These are phyloP conservation scores for Colletotrichum sp. DNA, from an alignment of 2,329 filamentous ascomycete species.

Conservation along the genomic window DNA sequence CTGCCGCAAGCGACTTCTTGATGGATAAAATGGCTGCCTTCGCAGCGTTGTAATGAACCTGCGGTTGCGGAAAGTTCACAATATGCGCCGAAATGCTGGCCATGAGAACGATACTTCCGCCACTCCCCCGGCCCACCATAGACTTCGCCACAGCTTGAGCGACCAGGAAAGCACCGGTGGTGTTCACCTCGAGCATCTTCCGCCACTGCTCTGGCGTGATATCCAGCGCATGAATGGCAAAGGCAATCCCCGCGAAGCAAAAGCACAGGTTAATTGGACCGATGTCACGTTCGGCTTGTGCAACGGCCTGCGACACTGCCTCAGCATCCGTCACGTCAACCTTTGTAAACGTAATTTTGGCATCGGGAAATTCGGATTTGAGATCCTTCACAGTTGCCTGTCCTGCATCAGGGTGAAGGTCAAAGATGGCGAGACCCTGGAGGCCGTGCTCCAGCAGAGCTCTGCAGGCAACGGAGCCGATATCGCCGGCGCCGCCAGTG, in stretches of 20 bases:
- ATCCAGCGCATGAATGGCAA: not conserved
- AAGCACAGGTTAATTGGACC: not conserved
- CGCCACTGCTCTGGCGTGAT: not conserved
- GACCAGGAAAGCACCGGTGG: not conserved
- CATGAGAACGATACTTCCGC: not conserved
- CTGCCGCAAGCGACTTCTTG: not conserved
- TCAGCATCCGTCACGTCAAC: not conserved
- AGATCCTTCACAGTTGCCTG: slow-evolving; percentile 43
- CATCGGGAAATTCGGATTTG: not conserved
- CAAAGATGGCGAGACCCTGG: slow-evolving; percentile 34
- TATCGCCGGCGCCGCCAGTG: slow-evolving; percentile 34
- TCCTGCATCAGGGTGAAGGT: slow-evolving; percentile 8
- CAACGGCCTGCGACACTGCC: not conserved
- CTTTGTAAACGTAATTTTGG: not conserved
- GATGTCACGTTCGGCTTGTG: not conserved
- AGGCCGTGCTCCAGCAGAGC: slow-evolving; percentile 36
- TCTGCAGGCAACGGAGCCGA: slow-evolving; percentile 30
- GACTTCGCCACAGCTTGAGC: not conserved
- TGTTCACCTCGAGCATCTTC: not conserved
- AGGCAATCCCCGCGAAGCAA: not conserved
- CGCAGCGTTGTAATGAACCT: not conserved
- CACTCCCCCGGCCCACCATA: not conserved
- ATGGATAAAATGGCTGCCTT: not conserved
- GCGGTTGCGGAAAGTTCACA: not conserved
- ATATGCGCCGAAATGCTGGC: not conserved